Evolutionary conservation across 495 filamentous ascomycete genomes (phyloP).

Genomic region (Tuber umbilicatum): DNA sequence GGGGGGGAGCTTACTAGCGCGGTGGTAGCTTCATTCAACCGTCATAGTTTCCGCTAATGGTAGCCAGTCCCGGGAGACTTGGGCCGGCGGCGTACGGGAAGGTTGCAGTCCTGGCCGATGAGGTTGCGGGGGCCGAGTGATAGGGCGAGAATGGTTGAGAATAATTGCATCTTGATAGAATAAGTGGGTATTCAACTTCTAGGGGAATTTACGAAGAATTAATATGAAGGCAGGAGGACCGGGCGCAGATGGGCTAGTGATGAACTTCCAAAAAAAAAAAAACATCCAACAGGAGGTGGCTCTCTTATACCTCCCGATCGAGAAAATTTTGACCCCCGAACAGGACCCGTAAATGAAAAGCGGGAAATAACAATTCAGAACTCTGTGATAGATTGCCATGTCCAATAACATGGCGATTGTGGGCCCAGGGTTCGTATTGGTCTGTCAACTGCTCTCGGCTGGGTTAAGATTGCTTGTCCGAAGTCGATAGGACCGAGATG

Average conservation of each 20-base stretch:
- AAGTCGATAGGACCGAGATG: too few species aligned
- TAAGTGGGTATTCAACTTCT: background rate
- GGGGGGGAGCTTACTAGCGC: too few species aligned
- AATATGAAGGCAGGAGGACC: background rate
- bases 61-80: conserved; percentile 15
- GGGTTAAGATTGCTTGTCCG: too few species aligned
- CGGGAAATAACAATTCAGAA: background rate
- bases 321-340: background rate
- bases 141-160: background rate
- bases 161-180: background rate
- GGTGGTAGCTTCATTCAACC: too few species aligned
- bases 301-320: background rate
- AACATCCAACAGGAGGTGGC: background rate
- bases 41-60: conserved; percentile 41
- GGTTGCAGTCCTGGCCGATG: conserved; percentile 21
- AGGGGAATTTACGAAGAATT: background rate
- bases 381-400: background rate
- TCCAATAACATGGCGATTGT: background rate
- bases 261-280: background rate
- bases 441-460: background rate
- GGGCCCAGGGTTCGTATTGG: too few species aligned
- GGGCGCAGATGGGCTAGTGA: background rate
- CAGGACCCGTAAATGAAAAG: background rate
- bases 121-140: conserved; percentile 14
- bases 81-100: conserved; percentile 24